Percentiles rank a stretch among this genome's conserved stretches.
Conservation (phyloP, 202 grass and related monocot genomes). For the Schoenoplectus tabernaemontani region DNA sequence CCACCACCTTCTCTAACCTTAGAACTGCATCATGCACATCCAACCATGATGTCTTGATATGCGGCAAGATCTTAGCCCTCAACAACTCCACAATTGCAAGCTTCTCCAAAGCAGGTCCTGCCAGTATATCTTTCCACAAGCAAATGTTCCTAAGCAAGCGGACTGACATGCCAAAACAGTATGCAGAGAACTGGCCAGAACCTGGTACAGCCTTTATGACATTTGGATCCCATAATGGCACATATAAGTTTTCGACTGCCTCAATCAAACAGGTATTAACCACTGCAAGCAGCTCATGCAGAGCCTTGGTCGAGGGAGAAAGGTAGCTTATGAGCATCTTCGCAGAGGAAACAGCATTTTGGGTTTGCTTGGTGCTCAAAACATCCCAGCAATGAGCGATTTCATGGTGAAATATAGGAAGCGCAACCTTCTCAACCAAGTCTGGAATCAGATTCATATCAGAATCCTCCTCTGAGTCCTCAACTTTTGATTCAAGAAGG, state of each 20-base stretch:
- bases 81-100: conserved; percentile 75
- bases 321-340: conserved; percentile 62
- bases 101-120: conserved; percentile 53
- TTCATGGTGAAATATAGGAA: conserved; percentile 89
- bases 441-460: conserved; percentile 59
- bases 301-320: conserved; percentile 44
- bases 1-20: conserved; percentile 65
- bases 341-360: conserved; percentile 48
- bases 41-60: conserved; percentile 73
- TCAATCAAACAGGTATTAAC: conserved; percentile 52
- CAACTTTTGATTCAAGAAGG: conserved; percentile 14
- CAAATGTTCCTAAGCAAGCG: conserved; percentile 83
- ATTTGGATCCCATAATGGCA: conserved; percentile 72
- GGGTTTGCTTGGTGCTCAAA: conserved; percentile 57
- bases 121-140: conserved; percentile 76
- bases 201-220: conserved; percentile 68
- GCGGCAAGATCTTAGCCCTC: conserved; percentile 72
- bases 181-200: conserved; percentile 54
- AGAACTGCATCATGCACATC: conserved; percentile 72
- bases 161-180: conserved; percentile 68
- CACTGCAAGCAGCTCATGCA: conserved; percentile 54
- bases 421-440: conserved; percentile 85
- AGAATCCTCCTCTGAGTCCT: conserved; percentile 31
- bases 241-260: conserved; percentile 42
- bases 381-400: conserved; percentile 86